Base-by-base conservation (phyloP, 108 stramenopile species). In the Schizochytrium sp. region DNA sequence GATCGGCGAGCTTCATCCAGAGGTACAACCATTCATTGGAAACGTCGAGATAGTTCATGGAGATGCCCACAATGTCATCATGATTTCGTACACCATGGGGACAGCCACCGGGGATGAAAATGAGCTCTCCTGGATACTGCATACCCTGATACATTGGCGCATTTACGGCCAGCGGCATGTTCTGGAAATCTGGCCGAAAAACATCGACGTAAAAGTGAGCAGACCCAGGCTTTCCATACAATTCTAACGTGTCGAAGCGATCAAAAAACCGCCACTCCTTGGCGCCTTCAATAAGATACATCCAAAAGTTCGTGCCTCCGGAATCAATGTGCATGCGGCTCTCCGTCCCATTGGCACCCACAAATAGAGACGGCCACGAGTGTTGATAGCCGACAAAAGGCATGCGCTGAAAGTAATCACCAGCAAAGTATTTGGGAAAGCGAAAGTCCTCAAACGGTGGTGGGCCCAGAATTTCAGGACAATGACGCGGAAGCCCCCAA, bases 361-460 rank as follows among this genome's bases (percentile, higher is more conserved):
- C 58, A 47, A 89, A 89, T 5, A 89, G 76, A 19, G 88, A 89
- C 8, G 88, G 88, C 88, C 88, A 89, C 16, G 76, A 83, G 76
- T 83, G 76, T 23, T 83, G 76, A 28, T 34, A 59, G 58, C 57
- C 87, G 19, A 60, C 87, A 59, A 60, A 88, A 18, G 87, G 87
- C 58, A 88, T 16, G 19, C 76, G 76, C 76, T 83, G 76, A 34
- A 83, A 83, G 51, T 83, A 83, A 23, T 83, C 76, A 45, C 76
- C 76, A 4, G 76, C 76, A 28, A 83, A 83, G 28, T 83, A 83
- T 45, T 53, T 83, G 48, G 51, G 76, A 28, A 53, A 83, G 76
- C 19, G 19, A 83, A 83, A 83, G 23, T 83, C 23, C n/a, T 83
- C 76, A 23, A 53, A 83, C 23, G 76, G 76, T 12, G 76, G 48